These are phyloP conservation scores for Salix suchowensis DNA, from an alignment of 345 rosid species.

Conservation along the genomic window DNA sequence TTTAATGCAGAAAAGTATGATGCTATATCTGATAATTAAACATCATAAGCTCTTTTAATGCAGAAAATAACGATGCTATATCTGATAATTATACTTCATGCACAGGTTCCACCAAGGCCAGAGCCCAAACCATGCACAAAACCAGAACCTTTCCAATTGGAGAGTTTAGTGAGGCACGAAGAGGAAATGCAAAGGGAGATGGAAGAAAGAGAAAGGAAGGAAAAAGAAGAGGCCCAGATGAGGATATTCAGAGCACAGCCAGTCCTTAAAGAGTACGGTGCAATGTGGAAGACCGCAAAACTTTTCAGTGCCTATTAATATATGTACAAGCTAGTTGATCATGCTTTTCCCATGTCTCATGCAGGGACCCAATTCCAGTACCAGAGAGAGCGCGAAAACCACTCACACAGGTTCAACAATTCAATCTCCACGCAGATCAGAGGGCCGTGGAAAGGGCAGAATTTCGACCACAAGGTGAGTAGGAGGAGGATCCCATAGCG, in stretches of 20 bases:
- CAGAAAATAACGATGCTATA: neutral
- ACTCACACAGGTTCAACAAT: constrained; percentile 70
- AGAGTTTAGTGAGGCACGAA: constrained; percentile 80
- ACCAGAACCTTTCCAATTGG: constrained; percentile 83
- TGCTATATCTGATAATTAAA: neutral
- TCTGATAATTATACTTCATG: neutral
- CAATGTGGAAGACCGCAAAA: neutral
- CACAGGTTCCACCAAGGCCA: constrained; percentile 88
- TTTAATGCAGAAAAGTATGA: neutral
- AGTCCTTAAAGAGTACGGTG: constrained; percentile 71
- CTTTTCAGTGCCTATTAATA: neutral
- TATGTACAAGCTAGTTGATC: neutral
- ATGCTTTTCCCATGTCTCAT: neutral
- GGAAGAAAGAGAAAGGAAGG: constrained; percentile 72
- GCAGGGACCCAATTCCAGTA: constrained; percentile 88
- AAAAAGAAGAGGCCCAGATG: constrained; percentile 63
- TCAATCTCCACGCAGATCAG: constrained; percentile 59
- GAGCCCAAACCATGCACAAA: constrained; percentile 75
- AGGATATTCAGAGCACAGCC: constrained; percentile 82
- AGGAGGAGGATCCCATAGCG: no score
- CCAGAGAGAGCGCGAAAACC: constrained; percentile 87
- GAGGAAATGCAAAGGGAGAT: constrained; percentile 76
- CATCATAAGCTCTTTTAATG: neutral
- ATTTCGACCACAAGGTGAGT: constrained; percentile 77
- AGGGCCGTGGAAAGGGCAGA: constrained; percentile 84